phyloP scores from a whole-genome alignment of 169 alveolate species.

The Cytauxzoon felis region DNA sequence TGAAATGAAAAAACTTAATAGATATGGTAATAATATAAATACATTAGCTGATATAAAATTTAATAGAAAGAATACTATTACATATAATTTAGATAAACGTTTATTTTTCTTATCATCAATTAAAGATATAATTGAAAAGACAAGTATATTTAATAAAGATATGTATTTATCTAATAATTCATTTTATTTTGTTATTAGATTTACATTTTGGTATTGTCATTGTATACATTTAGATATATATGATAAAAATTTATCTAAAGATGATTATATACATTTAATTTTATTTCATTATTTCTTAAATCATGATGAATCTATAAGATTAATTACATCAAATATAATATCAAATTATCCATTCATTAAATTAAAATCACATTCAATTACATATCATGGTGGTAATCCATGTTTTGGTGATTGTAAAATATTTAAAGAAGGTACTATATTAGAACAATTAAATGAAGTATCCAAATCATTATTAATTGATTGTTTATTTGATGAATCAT shows the following conservation, averaged over 20 bases:
- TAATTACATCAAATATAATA: background rate
- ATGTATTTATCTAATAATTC: constrained; percentile 6
- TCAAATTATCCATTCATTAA: background rate
- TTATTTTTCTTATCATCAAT: background rate
- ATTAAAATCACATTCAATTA: constrained; percentile 4
- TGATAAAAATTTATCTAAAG: constrained; percentile 5
- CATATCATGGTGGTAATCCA: constrained; percentile 19
- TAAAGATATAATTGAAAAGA: constrained; percentile 6
- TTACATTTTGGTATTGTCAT: constrained; percentile 47
- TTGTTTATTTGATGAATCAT: constrained; percentile 22
- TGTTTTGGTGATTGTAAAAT: constrained; percentile 24
- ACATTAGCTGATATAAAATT: background rate
- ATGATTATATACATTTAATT: constrained; percentile 24
- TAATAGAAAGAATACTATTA: background rate
- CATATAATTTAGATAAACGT: background rate
- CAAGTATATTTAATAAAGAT: background rate
- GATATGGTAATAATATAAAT: background rate
- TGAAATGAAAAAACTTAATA: background rate
- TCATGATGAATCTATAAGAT: background rate
- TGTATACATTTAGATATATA: constrained; percentile 37
- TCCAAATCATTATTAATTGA: constrained; percentile 36
- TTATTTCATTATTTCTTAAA: constrained; percentile 15
- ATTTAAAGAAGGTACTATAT: background rate
- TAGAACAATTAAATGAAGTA: constrained; percentile 16
- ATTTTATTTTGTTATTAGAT: constrained; percentile 40